Evolutionary conservation across 176 grass and related monocot genomes (phyloP), one percentile per base, ranked within the genome.

Genomic region (Phoenix dactylifera): DNA sequence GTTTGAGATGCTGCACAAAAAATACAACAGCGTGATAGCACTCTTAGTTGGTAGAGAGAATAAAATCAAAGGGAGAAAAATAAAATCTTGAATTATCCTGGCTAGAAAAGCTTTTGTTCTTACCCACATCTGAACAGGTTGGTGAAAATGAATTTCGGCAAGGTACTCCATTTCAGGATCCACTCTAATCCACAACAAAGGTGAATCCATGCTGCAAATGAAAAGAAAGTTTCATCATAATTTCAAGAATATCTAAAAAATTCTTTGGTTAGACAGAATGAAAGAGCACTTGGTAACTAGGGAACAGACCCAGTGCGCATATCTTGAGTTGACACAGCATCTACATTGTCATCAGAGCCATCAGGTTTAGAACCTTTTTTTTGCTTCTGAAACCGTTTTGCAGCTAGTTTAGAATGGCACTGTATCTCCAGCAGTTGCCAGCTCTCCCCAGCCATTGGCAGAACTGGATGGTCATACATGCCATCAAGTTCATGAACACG

Each of bases 91-190:
- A 52, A 49, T 16, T 52, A 16, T n/a, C 28, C 23, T 18, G 7
- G 22, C 15, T 26, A 19, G 16, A 52, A 52, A 52, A 26, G 28
- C 4, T 32, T 76, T 66, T 44, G 35, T 44, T 72, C 87, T 19
- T 74, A 97, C 92, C 92, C 92, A 97, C 92, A 97, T 91, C 77
- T 88, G 92, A 74, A 91, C 68, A 73, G 92, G 87, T 50, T 97
- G 92, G 66, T 97, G 78, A 91, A 91, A 88, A 68, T 97, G 87
- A 52, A 83, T 83, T 76, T 97, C 92, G 57, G 92, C 81, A 77
- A 97, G 92, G 62, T 91, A 97, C 70, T 97, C 92, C 92, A 97
- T 91, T 64, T 97, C 92, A 3, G 92, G 92, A 62, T 97, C 92
- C 39, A 83, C 75, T 85, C 87, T 85, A 66, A 97, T 82, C 92